Evolutionary conservation across 306 rosid species (phyloP).

Genomic region (Acacia confusa): DNA sequence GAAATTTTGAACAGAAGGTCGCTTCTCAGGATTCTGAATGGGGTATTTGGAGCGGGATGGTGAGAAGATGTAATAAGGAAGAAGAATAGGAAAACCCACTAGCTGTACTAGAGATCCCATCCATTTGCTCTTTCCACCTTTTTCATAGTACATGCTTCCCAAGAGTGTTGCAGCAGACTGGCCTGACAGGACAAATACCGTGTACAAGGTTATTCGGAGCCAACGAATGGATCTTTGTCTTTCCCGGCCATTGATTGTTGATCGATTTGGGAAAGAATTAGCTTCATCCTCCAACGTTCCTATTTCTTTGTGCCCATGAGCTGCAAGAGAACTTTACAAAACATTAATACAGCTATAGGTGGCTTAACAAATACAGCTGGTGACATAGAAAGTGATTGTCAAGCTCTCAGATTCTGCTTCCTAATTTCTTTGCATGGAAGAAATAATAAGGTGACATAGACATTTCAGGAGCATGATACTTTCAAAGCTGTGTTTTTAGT

Average conservation of each 20-base stretch:
- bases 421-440: background rate
- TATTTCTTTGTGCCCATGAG: background rate
- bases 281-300: background rate
- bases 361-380: background rate
- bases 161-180: slow-evolving; percentile 42
- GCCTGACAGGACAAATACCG: slow-evolving; percentile 5
- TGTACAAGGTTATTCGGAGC: background rate
- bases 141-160: slow-evolving; percentile 46
- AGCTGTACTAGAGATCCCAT: slow-evolving; percentile 37
- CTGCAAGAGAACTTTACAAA: background rate
- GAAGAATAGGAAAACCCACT: slow-evolving; percentile 44
- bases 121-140: slow-evolving; percentile 58
- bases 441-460: background rate
- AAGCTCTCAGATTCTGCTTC: background rate
- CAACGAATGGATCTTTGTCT: background rate
- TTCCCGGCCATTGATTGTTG: background rate
- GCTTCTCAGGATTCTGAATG: background rate
- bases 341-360: background rate
- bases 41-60: background rate
- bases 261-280: background rate
- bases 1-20: slow-evolving; percentile 9
- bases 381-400: background rate
- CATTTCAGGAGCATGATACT: background rate
- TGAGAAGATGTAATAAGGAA: slow-evolving; percentile 36
- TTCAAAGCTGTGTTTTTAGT: background rate